Conservation (phyloP, 164 flowering plant species). For the Annona squamosa region DNA sequence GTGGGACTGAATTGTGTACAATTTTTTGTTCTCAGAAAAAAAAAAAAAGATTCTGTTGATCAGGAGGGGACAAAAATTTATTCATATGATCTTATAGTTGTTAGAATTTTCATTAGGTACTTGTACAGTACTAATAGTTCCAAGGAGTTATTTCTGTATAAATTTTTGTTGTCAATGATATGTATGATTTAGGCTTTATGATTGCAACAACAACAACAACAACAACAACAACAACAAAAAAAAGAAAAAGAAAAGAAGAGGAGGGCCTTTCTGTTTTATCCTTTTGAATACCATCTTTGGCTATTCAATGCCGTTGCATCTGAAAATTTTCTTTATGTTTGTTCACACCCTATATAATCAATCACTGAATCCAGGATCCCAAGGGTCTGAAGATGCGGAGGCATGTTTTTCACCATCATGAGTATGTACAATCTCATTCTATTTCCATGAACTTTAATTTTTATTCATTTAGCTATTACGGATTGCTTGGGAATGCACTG, state of each 20-base stretch:
- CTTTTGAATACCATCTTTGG: neutral
- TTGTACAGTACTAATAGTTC: too few relatives aligned
- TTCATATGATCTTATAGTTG: too few relatives aligned
- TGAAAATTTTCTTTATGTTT: neutral
- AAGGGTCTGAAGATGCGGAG: constrained; percentile 79
- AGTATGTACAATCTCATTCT: constrained; percentile 33
- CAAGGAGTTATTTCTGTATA: too few relatives aligned
- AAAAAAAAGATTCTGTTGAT: too few relatives aligned
- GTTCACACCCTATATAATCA: neutral
- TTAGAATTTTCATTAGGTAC: too few relatives aligned
- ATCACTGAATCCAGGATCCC: constrained; percentile 57
- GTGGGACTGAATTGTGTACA: too few relatives aligned
- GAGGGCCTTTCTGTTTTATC: neutral
- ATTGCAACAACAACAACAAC: too few relatives aligned
- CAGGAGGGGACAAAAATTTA: too few relatives aligned
- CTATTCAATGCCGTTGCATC: neutral
- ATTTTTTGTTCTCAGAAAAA: too few relatives aligned
- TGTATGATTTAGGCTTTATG: too few relatives aligned
- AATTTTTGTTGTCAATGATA: too few relatives aligned
- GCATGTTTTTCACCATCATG: constrained; percentile 74
- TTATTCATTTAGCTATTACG: neutral
- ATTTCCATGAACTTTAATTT: neutral
- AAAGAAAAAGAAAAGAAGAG: neutral
- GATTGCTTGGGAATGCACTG: neutral
- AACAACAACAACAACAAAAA: neutral